A percentile compares a stretch with the other conserved stretches of the same genome.
phyloP scores from a whole-genome alignment of 1,284 basidiomycete genomes.

The Cryptococcus depauperatus region DNA sequence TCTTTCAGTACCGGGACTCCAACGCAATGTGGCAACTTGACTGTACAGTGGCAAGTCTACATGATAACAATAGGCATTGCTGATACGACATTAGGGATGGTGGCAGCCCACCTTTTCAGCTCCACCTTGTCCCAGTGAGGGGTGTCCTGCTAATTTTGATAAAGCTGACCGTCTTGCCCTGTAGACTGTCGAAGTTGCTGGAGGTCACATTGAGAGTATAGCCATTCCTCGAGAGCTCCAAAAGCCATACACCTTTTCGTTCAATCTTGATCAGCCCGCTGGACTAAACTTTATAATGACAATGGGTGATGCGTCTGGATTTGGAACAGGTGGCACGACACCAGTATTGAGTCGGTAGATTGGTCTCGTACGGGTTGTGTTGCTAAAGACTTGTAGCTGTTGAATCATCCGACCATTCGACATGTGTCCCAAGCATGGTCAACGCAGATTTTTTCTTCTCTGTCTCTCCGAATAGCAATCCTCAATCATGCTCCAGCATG shows the following conservation, averaged over 20 bases:
- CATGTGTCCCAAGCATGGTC: conserved; percentile 25
- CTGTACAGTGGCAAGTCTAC: conserved; percentile 38
- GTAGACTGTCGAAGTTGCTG: conserved; percentile 21
- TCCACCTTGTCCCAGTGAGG: conserved; percentile 34
- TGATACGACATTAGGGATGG: conserved; percentile 25
- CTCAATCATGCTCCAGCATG: conserved; percentile 27
- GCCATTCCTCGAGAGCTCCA: conserved; percentile 24
- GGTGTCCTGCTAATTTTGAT: not conserved
- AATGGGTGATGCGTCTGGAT: conserved; percentile 35
- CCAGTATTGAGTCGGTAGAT: conserved; percentile 26
- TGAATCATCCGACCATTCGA: conserved; percentile 22
- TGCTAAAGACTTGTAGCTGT: conserved; percentile 18
- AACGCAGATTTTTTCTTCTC: conserved; percentile 35
- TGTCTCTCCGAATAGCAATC: conserved; percentile 20
- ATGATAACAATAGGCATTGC: too few relatives aligned
- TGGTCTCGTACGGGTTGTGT: too few relatives aligned
- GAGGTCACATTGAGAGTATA: conserved; percentile 30
- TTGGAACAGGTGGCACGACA: conserved; percentile 34
- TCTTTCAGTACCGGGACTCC: conserved; percentile 31
- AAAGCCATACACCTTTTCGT: conserved; percentile 20
- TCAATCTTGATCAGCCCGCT: conserved; percentile 26
- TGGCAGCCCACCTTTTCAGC: conserved; percentile 29
- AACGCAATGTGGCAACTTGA: conserved; percentile 33
- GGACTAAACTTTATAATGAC: conserved; percentile 32
- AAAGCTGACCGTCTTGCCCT: not conserved